These are phyloP conservation scores for Phialocephala subalpina DNA, from an alignment of 2,329 filamentous ascomycete genomes.

Conservation along the genomic window DNA sequence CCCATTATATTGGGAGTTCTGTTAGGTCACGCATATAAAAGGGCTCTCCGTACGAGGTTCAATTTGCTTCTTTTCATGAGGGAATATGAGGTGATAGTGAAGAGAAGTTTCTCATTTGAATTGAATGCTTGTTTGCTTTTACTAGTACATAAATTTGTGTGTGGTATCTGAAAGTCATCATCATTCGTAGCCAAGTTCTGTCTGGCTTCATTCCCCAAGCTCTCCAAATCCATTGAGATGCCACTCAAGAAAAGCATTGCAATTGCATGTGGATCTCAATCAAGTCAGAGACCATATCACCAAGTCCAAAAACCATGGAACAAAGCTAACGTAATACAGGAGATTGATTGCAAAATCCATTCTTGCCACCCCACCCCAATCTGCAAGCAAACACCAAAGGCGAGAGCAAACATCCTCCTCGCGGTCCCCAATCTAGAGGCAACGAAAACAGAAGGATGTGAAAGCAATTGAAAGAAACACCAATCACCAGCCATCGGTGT, in stretches of 20 bases:
- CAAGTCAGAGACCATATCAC: not conserved
- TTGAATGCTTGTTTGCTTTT: not conserved
- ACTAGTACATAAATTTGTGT: slow-evolving; percentile 3
- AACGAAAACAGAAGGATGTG: slow-evolving; percentile 5
- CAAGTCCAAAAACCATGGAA: not conserved
- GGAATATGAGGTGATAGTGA: not conserved
- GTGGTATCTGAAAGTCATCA: slow-evolving; percentile 21
- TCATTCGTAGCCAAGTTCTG: slow-evolving; percentile 10
- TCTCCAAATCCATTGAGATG: not conserved
- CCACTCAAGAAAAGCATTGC: not conserved
- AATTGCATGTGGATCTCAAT: not conserved
- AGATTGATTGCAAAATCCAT: not conserved
- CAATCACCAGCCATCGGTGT: slow-evolving; percentile 7
- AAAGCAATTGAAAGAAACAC: not conserved
- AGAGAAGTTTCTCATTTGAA: not conserved
- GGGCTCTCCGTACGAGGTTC: not conserved
- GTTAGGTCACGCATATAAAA: slow-evolving; percentile 8
- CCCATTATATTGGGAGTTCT: not conserved
- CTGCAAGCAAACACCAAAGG: not conserved
- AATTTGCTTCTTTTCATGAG: not conserved
- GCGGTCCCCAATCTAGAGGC: slow-evolving; percentile 25
- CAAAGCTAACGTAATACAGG: slow-evolving; percentile 1
- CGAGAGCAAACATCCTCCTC: slow-evolving; percentile 7
- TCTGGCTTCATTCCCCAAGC: slow-evolving; percentile 3
- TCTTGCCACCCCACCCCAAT: not conserved